Percentiles rank a stretch among this genome's conserved stretches.
Evolutionary conservation across 1,284 basidiomycete genomes (phyloP).

Genomic region (Microbotryomycetes sp.): DNA sequence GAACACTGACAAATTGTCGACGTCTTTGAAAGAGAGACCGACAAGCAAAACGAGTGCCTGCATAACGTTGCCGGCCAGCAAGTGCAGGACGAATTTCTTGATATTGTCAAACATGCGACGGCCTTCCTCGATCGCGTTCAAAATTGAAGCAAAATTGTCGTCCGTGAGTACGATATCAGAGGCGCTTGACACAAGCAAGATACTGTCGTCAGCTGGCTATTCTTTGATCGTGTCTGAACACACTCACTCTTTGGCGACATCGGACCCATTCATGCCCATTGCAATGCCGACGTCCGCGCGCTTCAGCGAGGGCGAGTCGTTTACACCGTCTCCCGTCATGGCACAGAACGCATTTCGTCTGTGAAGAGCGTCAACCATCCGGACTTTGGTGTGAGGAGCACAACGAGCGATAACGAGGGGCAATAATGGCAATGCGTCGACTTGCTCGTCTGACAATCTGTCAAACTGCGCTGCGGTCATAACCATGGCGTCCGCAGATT

Average conservation of each 20-base stretch:
- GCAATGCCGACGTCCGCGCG: slow-evolving; percentile 58
- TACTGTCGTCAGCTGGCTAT: no score
- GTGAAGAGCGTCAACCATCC: slow-evolving; percentile 55
- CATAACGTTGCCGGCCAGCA: slow-evolving; percentile 53
- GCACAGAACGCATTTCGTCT: slow-evolving; percentile 40
- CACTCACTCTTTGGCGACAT: slow-evolving; percentile 53
- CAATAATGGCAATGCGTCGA: slow-evolving; percentile 51
- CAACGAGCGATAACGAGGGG: slow-evolving; percentile 56
- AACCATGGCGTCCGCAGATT: slow-evolving; percentile 24
- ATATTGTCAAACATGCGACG: slow-evolving; percentile 48
- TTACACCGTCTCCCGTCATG: slow-evolving; percentile 49
- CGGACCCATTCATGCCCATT: slow-evolving; percentile 61
- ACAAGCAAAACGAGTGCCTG: slow-evolving; percentile 52
- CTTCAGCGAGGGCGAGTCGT: slow-evolving; percentile 53
- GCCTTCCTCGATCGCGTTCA: slow-evolving; percentile 59
- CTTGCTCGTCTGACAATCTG: slow-evolving; percentile 53
- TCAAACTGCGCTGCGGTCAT: slow-evolving; percentile 48
- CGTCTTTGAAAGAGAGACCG: slow-evolving; percentile 60
- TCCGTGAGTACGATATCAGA: slow-evolving; percentile 60
- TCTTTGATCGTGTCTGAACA: no score
- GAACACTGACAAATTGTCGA: slow-evolving; percentile 53
- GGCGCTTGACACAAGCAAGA: slow-evolving; percentile 44
- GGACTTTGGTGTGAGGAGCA: slow-evolving; percentile 46
- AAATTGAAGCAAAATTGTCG: slow-evolving; percentile 66
- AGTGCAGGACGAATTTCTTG: slow-evolving; percentile 36